Percentiles rank a stretch among this genome's conserved stretches.
Evolutionary conservation across 306 rosid species (phyloP).

Genomic region (Ziziphus jujuba): DNA sequence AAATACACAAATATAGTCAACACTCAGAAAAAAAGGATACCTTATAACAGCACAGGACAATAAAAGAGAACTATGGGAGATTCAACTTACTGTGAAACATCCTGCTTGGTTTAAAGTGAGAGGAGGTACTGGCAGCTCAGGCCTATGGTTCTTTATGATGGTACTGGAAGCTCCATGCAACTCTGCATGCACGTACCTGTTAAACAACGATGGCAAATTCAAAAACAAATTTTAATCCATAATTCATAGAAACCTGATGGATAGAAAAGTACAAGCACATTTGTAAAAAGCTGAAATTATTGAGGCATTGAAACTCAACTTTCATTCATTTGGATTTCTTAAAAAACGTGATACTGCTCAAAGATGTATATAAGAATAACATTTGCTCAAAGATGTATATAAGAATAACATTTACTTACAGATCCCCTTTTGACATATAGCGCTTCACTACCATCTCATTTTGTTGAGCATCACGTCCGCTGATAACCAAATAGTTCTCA

Average conservation of each 20-base stretch:
- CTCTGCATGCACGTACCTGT: constrained; percentile 93
- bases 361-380: constrained; percentile 2
- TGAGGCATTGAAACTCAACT: neutral
- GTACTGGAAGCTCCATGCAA: constrained; percentile 98
- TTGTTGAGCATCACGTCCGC: constrained; percentile 99
- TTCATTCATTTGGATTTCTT: constrained; percentile 1
- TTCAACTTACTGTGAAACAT: constrained; percentile 75
- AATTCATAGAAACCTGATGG: constrained; percentile 6
- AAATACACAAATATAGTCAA: constrained; percentile 25
- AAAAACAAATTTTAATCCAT: constrained; percentile 31
- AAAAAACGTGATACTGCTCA: neutral
- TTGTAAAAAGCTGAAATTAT: neutral
- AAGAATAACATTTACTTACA: constrained; percentile 60
- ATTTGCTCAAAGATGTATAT: constrained; percentile 35
- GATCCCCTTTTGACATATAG: constrained; percentile 96
- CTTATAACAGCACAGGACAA: constrained; percentile 3
- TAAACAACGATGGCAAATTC: constrained; percentile 31
- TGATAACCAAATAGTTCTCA: constrained; percentile 95
- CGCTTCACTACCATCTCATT: constrained; percentile 99
- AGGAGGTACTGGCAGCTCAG: constrained; percentile 86
- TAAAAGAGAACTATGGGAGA: too few relatives aligned
- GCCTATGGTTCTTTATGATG: constrained; percentile 86
- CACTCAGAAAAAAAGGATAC: constrained; percentile 9
- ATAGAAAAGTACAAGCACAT: neutral
- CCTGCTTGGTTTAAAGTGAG: constrained; percentile 95